Evolutionary conservation across 163 green algal genomes (phyloP).

Genomic region (Scenedesmus sp.): DNA sequence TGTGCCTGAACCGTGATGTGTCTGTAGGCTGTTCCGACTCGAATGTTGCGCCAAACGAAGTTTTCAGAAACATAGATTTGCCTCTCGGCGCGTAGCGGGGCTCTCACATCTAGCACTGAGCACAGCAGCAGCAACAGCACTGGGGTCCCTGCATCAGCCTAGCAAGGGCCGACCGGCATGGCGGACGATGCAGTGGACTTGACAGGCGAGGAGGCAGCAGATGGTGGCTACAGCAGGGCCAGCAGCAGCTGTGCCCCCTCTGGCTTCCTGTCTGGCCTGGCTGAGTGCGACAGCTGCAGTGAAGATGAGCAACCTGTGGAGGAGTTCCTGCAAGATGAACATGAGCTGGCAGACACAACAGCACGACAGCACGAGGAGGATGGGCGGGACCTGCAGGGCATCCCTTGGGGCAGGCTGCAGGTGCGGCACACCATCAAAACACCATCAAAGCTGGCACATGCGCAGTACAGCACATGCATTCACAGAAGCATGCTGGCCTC

Average conservation of each 20-base stretch:
- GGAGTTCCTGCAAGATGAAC: conserved; percentile 2
- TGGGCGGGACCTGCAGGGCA: conserved; percentile 76
- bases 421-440: conserved; percentile 55
- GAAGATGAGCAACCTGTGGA: conserved; percentile 37
- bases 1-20: not conserved
- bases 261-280: conserved; percentile 9
- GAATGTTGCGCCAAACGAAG: not conserved
- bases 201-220: not conserved
- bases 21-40: not conserved
- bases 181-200: not conserved
- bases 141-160: not conserved
- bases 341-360: conserved; percentile 30
- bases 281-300: conserved; percentile 35
- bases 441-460: not conserved
- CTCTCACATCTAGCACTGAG: not conserved
- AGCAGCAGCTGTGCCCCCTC: conserved; percentile 21
- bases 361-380: conserved; percentile 15
- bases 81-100: not conserved
- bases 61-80: too few relatives aligned
- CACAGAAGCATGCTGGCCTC: not conserved
- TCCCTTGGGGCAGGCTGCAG: conserved; percentile 88
- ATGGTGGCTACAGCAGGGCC: conserved; percentile 7
- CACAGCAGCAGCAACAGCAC: conserved; percentile 38
- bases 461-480: not conserved
- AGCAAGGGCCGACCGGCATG: not conserved